Evolutionary conservation across 305 asterid species (phyloP).

Genomic region (Ruellia speciosa): DNA sequence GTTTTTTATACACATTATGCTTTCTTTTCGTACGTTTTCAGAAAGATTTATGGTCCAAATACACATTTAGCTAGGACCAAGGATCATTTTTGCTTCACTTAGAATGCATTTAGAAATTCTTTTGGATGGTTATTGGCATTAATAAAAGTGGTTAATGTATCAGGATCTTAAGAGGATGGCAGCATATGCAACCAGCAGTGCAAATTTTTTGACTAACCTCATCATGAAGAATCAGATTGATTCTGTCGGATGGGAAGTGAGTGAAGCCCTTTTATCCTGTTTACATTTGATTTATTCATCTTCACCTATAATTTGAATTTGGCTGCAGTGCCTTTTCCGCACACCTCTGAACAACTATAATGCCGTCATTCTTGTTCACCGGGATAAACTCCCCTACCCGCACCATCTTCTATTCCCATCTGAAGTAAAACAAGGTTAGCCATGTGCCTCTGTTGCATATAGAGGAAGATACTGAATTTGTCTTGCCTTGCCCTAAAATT

Average conservation of each 20-base stretch:
- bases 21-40: no score
- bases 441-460: constrained; percentile 5
- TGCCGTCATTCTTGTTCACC: constrained; percentile 83
- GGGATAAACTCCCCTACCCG: constrained; percentile 79
- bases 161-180: constrained; percentile 81
- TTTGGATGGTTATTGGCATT: constrained; percentile 17
- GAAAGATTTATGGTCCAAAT: no score
- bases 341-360: constrained; percentile 88
- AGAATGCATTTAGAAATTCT: not conserved
- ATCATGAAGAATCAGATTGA: constrained; percentile 54
- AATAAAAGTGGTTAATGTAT: constrained; percentile 20
- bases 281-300: constrained; percentile 12
- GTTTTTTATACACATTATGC: no score
- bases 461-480: constrained; percentile 4
- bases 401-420: constrained; percentile 80
- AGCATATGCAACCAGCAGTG: constrained; percentile 82
- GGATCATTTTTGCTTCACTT: no score
- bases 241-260: constrained; percentile 82
- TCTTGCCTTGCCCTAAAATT: not conserved
- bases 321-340: constrained; percentile 84
- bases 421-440: constrained; percentile 61
- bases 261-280: constrained; percentile 21
- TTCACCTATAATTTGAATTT: constrained; percentile 15
- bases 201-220: constrained; percentile 50
- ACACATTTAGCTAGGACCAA: no score